Base-by-base conservation (phyloP, 306 rosid genomes). In the Quillaja saponaria region DNA sequence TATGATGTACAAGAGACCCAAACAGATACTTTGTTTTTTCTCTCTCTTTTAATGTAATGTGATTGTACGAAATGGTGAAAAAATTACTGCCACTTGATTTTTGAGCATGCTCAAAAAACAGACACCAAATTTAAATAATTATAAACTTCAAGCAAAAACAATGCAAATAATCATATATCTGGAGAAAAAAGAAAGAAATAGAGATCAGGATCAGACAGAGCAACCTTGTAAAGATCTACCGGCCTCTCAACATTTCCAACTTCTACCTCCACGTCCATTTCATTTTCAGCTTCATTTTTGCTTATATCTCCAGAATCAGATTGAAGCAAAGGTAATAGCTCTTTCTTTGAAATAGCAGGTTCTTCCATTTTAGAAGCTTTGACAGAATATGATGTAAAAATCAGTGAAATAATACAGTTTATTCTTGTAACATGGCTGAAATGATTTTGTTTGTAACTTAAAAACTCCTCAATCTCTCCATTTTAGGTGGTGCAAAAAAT, bases 191-290 rank as follows among this genome's bases (percentile, higher is more conserved):
- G 47, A 5, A 8, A 48, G 15, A 16, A 11, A 48, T 45, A 61
- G 47, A 5, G 31, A 25, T 2, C 31, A 25, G 2, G 44, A 7
- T 39, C 2, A 2, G 44, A 39, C 44, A 8, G 13, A 39, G 13
- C 12, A 8, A 94, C 99, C 99, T 89, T 94, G 81, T 94, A 94
- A 13, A 94, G 87, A 71, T 94, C 99, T 72, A 94, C 90, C 1
- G 99, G 97, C 82, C 91, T 85, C 78, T 94, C 95, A 74, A 94
- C 84, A 76, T 79, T 86, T 78, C 85, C 91, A 31, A 87, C 95
- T 70, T 81, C 89, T 20, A 83, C 84, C 63, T 78, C 96, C 64
- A 21, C 82, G 65, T 75, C 83, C 33, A 55, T 66, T 64, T 82
- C 84, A 66, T 68, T 63, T 40, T 75, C 85, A 28, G 64, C 71